Percentiles rank a stretch among this genome's conserved stretches.
Conservation (phyloP, 306 rosid species). For the Prunus armeniaca region DNA sequence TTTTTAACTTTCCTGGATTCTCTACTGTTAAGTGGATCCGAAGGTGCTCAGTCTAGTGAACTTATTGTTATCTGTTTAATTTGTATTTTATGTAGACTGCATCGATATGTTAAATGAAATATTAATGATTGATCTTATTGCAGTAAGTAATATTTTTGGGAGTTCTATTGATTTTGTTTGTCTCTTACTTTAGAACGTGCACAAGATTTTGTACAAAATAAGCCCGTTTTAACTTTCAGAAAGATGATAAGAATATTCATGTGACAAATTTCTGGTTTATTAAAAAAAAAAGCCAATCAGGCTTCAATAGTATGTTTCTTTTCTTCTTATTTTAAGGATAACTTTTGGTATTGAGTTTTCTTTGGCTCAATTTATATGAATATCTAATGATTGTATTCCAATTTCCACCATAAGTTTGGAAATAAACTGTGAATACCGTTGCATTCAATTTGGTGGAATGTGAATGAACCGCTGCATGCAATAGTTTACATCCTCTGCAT, state of each 20-base stretch:
- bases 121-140: neutral
- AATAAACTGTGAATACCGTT: neutral
- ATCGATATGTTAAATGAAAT: neutral
- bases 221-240: neutral
- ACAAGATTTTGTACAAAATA: too few species aligned
- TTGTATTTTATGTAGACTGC: neutral
- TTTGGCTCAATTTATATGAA: neutral
- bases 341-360: neutral
- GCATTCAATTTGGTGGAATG: too few species aligned
- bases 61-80: neutral
- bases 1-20: neutral
- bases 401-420: neutral
- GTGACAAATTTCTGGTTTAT: neutral
- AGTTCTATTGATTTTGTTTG: slow-evolving; percentile 8
- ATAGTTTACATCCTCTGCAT: neutral
- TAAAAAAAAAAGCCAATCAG: neutral
- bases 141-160: neutral
- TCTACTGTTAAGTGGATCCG: neutral
- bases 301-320: neutral
- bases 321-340: neutral
- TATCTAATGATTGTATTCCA: neutral
- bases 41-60: neutral
- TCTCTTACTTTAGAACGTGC: neutral
- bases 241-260: neutral
- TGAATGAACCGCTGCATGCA: neutral